A percentile compares a stretch with the other conserved stretches of the same genome.
Conservation (phyloP, 2,329 filamentous ascomycete genomes). For the Magnaporthales sp. region DNA sequence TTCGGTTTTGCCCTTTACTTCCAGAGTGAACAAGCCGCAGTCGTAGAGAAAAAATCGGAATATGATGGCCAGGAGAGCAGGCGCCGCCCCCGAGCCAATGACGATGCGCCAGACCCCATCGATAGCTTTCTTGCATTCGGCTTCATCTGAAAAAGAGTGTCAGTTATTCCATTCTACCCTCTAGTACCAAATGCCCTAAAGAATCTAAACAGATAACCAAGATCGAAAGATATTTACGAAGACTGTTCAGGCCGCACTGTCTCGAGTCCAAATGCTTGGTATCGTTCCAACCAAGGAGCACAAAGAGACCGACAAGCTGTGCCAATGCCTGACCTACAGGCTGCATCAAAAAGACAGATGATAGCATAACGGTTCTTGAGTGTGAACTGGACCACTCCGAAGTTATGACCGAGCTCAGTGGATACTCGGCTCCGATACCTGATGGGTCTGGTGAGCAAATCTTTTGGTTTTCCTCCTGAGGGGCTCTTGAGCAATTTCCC, state of each 20-base stretch:
- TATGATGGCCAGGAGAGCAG: conserved; percentile 53
- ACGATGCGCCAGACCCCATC: conserved; percentile 61
- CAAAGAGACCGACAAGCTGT: conserved; percentile 50
- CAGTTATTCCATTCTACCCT: not conserved
- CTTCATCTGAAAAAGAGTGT: conserved; percentile 19
- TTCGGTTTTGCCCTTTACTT: conserved; percentile 53
- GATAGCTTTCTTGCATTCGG: conserved; percentile 36
- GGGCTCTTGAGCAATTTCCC: not conserved
- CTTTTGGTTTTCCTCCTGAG: not conserved
- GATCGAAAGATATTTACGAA: conserved; percentile 9
- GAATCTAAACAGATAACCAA: too few species aligned
- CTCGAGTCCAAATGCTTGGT: conserved; percentile 31
- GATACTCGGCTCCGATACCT: conserved; percentile 62
- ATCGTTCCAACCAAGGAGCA: conserved; percentile 35
- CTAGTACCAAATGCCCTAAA: too few species aligned
- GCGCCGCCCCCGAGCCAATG: conserved; percentile 55
- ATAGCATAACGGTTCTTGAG: conserved; percentile 59
- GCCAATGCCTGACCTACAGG: conserved; percentile 58
- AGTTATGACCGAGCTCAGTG: conserved; percentile 57
- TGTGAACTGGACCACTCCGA: conserved; percentile 56
- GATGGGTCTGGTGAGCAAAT: not conserved
- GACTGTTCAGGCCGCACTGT: conserved; percentile 37
- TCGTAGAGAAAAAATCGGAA: conserved; percentile 61
- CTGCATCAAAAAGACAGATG: conserved; percentile 61
- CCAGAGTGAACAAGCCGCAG: conserved; percentile 55